Evolutionary conservation across 1,139 yeast species (phyloP).

Genomic region (Scheffersomyces parashehatae): DNA sequence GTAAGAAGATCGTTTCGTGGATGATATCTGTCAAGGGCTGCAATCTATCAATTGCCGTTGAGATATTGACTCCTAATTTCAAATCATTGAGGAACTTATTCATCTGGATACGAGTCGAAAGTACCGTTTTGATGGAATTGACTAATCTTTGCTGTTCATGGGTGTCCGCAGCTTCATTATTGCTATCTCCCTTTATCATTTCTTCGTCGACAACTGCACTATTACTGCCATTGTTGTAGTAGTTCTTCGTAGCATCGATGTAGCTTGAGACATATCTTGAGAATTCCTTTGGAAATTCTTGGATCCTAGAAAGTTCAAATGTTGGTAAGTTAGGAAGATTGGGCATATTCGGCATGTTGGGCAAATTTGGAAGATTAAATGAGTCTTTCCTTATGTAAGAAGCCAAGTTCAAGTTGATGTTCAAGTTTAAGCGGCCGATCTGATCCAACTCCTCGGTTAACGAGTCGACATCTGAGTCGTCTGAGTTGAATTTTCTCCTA

Average conservation of each 20-base stretch:
- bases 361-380: constrained; percentile 6
- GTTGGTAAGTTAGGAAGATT: constrained; percentile 20
- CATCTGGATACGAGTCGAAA: constrained; percentile 49
- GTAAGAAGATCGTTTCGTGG: constrained; percentile 49
- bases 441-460: constrained; percentile 46
- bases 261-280: constrained; percentile 30
- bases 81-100: constrained; percentile 51
- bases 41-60: constrained; percentile 56
- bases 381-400: constrained; percentile 14
- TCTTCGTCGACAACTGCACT: constrained; percentile 4
- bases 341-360: constrained; percentile 15
- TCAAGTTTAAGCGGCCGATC: constrained; percentile 40
- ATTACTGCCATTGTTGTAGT: constrained; percentile 4
- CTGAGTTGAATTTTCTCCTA: neutral
- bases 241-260: constrained; percentile 11
- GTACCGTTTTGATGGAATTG: constrained; percentile 38
- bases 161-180: constrained; percentile 3
- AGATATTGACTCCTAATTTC: constrained; percentile 51
- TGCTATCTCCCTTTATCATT: neutral
- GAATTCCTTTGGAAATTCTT: constrained; percentile 31
- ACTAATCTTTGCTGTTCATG: constrained; percentile 13
- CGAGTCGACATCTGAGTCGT: constrained; percentile 31
- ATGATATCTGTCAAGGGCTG: constrained; percentile 56
- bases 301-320: constrained; percentile 24
- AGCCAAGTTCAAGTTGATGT: constrained; percentile 15